phyloP scores from a whole-genome alignment of 257 asterid species.

The Solanum lignicaule region DNA sequence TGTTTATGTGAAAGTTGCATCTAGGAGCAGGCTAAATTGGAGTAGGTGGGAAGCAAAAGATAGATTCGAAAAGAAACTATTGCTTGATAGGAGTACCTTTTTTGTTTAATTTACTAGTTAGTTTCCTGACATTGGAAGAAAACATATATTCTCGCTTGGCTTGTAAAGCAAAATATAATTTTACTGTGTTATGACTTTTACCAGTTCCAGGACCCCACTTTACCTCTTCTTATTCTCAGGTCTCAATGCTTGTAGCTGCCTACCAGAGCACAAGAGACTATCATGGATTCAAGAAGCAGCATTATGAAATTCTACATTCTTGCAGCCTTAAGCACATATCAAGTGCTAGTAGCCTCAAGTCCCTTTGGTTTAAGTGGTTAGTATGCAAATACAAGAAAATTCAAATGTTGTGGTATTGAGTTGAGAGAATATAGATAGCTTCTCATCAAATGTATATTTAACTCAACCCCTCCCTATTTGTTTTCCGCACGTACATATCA shows the following conservation, averaged over 20 bases:
- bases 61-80: neutral
- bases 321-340: neutral
- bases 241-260: neutral
- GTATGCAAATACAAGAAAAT: neutral
- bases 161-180: neutral
- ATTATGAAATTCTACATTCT: neutral
- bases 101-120: neutral
- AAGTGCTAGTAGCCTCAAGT: neutral
- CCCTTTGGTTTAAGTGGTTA: neutral
- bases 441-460: neutral
- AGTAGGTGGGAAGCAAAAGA: neutral
- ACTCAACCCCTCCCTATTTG: neutral
- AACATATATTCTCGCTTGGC: neutral
- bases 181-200: neutral
- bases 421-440: neutral
- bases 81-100: neutral
- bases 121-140: constrained; percentile 1
- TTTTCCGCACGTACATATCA: too few relatives aligned
- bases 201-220: neutral
- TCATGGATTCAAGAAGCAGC: neutral
- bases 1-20: neutral
- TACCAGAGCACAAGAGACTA: neutral
- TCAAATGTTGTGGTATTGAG: neutral
- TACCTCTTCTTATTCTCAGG: neutral
- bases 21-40: neutral